Conservation (phyloP, 169 alveolate species). For the Sarcocystis neurona region DNA sequence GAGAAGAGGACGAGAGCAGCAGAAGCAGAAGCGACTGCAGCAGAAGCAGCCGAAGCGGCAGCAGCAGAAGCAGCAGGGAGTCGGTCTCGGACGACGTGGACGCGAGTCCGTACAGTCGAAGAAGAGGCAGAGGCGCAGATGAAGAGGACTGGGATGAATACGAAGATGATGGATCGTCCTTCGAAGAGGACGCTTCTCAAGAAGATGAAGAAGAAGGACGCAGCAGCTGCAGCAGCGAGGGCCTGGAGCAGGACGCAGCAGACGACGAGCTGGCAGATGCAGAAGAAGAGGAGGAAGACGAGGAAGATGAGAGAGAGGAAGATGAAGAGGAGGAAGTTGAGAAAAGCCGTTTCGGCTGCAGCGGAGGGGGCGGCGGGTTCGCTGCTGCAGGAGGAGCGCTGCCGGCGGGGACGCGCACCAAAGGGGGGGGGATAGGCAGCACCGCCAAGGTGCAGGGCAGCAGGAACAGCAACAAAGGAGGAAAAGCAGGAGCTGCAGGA, state of each 20-base stretch:
- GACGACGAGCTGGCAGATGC: too few relatives aligned
- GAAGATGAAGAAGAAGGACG: too few relatives aligned
- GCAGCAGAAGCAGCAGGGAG: conserved; percentile 30
- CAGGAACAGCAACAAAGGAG: too few relatives aligned
- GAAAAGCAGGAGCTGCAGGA: background rate
- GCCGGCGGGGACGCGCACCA: too few relatives aligned
- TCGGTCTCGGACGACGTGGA: background rate
- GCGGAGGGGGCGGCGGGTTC: background rate
- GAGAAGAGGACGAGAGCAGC: conserved; percentile 49
- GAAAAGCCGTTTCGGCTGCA: background rate
- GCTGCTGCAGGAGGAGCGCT: background rate
- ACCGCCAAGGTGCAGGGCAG: too few relatives aligned
- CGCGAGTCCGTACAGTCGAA: conserved; percentile 18
- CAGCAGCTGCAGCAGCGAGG: background rate
- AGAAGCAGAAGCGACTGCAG: conserved; percentile 56
- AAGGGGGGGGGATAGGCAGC: too few relatives aligned
- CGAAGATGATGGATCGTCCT: too few relatives aligned
- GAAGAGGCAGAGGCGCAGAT: conserved; percentile 15
- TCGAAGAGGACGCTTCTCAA: too few relatives aligned
- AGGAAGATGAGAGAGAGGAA: too few relatives aligned
- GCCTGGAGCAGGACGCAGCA: too few relatives aligned
- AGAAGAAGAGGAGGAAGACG: too few relatives aligned
- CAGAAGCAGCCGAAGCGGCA: conserved; percentile 37
- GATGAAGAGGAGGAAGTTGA: background rate
- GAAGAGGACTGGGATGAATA: background rate